Conservation (phyloP, 345 rosid genomes). For the Isatis tinctoria region DNA sequence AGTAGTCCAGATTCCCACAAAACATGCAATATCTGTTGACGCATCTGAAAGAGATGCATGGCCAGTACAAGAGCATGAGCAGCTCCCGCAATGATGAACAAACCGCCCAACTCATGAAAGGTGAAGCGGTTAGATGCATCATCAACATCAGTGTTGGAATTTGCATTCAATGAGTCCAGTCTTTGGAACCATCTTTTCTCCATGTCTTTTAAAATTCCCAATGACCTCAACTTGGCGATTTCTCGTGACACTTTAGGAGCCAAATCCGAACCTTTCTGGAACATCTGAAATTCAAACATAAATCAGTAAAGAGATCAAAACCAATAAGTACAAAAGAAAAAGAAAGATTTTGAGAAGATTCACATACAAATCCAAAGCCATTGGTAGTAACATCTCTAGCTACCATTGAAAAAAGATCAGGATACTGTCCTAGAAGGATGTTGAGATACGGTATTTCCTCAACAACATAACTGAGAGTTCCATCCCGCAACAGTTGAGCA, state of each 20-base stretch:
- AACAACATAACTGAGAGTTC: constrained; percentile 5
- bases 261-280: constrained; percentile 22
- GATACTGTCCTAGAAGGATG: constrained; percentile 4
- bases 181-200: constrained; percentile 24
- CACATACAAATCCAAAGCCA: constrained; percentile 25
- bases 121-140: background rate
- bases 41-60: background rate
- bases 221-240: constrained; percentile 12
- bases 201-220: constrained; percentile 15
- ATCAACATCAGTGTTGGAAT: background rate
- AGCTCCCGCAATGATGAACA: constrained; percentile 26
- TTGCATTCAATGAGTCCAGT: background rate
- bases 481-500: background rate
- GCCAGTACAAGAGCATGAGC: constrained; percentile 21
- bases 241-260: constrained; percentile 15
- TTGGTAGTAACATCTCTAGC: constrained; percentile 2
- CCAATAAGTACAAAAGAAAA: background rate
- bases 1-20: background rate
- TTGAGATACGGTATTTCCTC: constrained; percentile 16
- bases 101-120: constrained; percentile 10
- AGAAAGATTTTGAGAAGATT: background rate
- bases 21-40: constrained; percentile 4
- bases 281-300: background rate
- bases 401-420: background rate
- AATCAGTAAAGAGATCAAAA: background rate